Base-by-base conservation (phyloP, 352 stramenopile genomes). In the Phytophthora multivora region DNA sequence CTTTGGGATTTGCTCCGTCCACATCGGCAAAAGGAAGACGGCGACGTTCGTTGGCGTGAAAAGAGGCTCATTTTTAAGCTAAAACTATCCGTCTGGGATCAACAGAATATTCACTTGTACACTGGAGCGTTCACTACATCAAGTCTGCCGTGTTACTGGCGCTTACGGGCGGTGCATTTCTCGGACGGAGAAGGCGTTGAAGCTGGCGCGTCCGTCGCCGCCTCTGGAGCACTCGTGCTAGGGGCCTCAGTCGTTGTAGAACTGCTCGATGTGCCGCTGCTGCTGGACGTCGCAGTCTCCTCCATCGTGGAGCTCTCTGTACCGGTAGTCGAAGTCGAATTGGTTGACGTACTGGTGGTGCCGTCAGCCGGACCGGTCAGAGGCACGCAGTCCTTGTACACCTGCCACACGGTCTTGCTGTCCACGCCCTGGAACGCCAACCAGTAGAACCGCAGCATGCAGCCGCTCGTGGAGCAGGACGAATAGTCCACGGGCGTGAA, bases 401-500 rank as follows among this genome's bases (percentile, higher is more conserved):
- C 56, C 38, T 78, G 61, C 69, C 69, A 74, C 13, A 59, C 40
- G 9, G 46, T 55, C 53, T 71, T 51, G 30, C 56, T 41, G 21
- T 73, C 49, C 8, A 73, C 30, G 46, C 53, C 51, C 39, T 78
- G 65, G 16, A 75, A 38, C 0, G 54, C 65, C 12, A 78, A 40
- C 61, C 62, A 75, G 65, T 75, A 75, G 51, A 75, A 78, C 0
- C 65, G 51, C 2, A 75, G 28, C 60, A 75, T 66, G 48, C 69
- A 77, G 3, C 66, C 66, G 8, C 51, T 40, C 16, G 59, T 42
- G 0, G 58, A 49, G 30, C 69, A 77, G 25, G 43, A 63, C 46
- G 69, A 77, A 42, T 77, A 74, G 60, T 77, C 64, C 23, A 74
- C 56, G 5, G 65, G 69, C n/a, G 52, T 67, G 43, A 77, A 73